Base-by-base conservation (phyloP, 1,284 basidiomycete genomes). In the Microbotryum silenes-acaulis region DNA sequence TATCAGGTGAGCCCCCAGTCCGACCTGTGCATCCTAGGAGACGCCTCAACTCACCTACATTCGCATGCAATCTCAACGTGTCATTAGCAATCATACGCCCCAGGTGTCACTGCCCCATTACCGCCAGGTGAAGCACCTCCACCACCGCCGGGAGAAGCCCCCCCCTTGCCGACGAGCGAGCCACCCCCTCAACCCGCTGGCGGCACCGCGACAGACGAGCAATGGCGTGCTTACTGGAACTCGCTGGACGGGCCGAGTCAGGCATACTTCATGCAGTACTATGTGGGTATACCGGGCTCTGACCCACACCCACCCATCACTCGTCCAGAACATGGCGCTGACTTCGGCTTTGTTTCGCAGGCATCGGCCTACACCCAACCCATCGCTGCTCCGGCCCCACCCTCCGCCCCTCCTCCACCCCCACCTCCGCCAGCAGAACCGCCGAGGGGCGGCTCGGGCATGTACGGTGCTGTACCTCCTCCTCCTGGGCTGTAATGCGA, bases 151-250 rank as follows among this genome's bases (percentile, higher is more conserved):
- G 16, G 46, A 8, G 46, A 59, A n/a, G 53, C 44, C 46, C 57
- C 29, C 4, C 57, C 29, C 18, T 8, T 21, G 27, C 46, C 46
- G 46, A 49, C 42, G 0, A 46, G 44, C 53, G 27, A 37, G 1
- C 18, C 51, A 16, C 56, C 56, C 4, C 46, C 56, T 25, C 56
- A 58, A n/a, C 56, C 47, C 14, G 56, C 56, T 8, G 56, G 56
- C 8, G 56, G 56, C 12, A 58, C 56, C 25, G 59, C 56, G 8
- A 56, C 63, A 8, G 46, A 61, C 37, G 67, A 67, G 31, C 57
- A 64, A 50, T 69, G 66, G 59, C 54, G 61, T 18, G 61, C 60
- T 3, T 69, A 66, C 60, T 69, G 67, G 67, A 62, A 67, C 57
- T 55, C 54, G 31, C 55, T 69, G 37, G 67, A 69, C 45, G 51